A percentile compares a stretch with the other conserved stretches of the same genome.
phyloP scores from a whole-genome alignment of 345 rosid species.

The Citrus inodora region DNA sequence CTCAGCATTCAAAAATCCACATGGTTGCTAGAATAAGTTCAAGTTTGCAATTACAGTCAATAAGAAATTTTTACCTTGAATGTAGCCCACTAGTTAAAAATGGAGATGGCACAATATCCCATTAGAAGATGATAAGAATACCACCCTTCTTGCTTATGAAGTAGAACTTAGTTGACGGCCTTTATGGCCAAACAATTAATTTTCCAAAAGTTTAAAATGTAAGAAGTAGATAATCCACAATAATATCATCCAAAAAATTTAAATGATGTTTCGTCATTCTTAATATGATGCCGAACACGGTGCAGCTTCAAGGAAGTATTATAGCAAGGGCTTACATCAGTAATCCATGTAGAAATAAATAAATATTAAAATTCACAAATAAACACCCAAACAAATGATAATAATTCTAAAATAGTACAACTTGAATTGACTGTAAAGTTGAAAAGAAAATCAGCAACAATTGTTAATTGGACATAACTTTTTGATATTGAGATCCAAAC shows the following conservation, averaged over 20 bases:
- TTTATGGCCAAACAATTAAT: background rate
- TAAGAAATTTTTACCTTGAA: background rate
- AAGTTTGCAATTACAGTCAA: background rate
- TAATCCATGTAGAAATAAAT: background rate
- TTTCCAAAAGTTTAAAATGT: background rate
- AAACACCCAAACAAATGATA: background rate
- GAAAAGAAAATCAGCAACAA: constrained; percentile 17
- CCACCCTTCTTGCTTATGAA: background rate
- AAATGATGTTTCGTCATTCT: background rate
- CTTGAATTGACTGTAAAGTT: background rate
- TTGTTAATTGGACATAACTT: constrained; percentile 4
- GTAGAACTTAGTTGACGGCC: constrained; percentile 2
- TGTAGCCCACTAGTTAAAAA: background rate
- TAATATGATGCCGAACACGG: background rate
- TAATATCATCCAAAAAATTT: background rate
- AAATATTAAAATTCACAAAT: background rate
- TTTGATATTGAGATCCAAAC: constrained; percentile 16
- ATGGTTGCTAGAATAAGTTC: background rate
- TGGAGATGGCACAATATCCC: background rate
- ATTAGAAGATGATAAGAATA: background rate
- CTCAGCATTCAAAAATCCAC: background rate
- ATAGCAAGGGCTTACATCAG: background rate
- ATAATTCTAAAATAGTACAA: background rate
- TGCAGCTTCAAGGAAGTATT: background rate
- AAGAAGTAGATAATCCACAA: background rate